phyloP scores from a whole-genome alignment of 306 rosid species.

The Bauhinia variegata region DNA sequence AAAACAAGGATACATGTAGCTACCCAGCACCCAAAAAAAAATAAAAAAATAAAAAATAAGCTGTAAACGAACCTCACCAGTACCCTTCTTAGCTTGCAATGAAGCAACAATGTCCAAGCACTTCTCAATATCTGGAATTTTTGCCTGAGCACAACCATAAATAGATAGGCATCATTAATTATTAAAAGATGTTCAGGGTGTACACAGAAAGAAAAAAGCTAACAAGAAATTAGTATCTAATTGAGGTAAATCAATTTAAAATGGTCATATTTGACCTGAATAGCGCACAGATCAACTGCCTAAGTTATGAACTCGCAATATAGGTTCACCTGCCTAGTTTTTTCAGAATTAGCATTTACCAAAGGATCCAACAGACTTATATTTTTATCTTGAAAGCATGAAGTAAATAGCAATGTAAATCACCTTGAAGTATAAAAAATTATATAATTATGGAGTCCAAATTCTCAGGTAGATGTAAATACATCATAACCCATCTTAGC shows the following conservation, averaged over 20 bases:
- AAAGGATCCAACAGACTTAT: too few relatives aligned
- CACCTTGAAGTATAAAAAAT: too few relatives aligned
- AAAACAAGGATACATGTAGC: neutral
- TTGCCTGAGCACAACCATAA: slow-evolving; percentile 66
- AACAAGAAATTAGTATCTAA: neutral
- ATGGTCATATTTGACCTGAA: neutral
- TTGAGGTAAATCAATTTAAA: slow-evolving; percentile 23
- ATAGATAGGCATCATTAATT: slow-evolving; percentile 30
- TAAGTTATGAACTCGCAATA: too few relatives aligned
- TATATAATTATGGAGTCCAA: too few relatives aligned
- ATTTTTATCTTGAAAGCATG: too few relatives aligned
- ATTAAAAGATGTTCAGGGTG: neutral
- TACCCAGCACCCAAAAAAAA: slow-evolving; percentile 24
- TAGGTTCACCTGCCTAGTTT: too few relatives aligned
- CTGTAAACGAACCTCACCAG: slow-evolving; percentile 95
- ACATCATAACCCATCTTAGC: too few relatives aligned
- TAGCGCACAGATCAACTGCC: neutral
- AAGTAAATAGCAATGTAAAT: too few relatives aligned
- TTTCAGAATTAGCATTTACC: too few relatives aligned
- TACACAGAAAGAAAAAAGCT: slow-evolving; percentile 2
- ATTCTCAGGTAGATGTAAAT: too few relatives aligned
- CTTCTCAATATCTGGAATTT: slow-evolving; percentile 93
- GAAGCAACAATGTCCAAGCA: slow-evolving; percentile 84
- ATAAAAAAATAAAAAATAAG: too few relatives aligned
- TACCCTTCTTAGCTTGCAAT: slow-evolving; percentile 84